Conservation (phyloP, 352 stramenopile species). For the Paralagenidium karlingii region DNA sequence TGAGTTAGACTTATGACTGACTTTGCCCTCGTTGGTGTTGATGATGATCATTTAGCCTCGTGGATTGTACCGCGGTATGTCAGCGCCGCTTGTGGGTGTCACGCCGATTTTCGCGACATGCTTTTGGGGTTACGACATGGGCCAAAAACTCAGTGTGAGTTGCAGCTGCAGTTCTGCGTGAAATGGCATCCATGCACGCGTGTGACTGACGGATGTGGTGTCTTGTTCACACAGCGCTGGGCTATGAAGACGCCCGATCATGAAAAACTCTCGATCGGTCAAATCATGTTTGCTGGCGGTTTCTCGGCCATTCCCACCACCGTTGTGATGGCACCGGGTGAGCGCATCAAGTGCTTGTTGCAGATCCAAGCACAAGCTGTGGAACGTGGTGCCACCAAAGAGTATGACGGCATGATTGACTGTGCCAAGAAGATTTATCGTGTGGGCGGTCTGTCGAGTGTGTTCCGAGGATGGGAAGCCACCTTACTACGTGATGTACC, state of each 20-base stretch:
- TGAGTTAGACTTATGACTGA: too few species aligned
- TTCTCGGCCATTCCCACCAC: constrained; percentile 85
- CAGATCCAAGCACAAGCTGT: constrained; percentile 86
- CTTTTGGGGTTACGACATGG: constrained; percentile 98
- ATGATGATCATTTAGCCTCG: constrained; percentile 23
- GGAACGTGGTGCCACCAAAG: constrained; percentile 52
- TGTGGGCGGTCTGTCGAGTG: constrained; percentile 83
- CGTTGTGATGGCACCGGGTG: constrained; percentile 90
- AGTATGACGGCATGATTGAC: constrained; percentile 93
- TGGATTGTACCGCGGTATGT: constrained; percentile 93
- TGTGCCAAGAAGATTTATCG: constrained; percentile 89
- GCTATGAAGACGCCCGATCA: constrained; percentile 33
- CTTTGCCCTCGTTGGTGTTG: too few species aligned
- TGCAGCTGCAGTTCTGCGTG: neutral
- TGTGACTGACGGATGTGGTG: neutral
- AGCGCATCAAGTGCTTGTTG: constrained; percentile 95
- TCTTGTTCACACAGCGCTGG: constrained; percentile 29
- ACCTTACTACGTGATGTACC: constrained; percentile 92
- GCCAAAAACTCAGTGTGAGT: constrained; percentile 84
- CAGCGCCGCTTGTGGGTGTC: constrained; percentile 89
- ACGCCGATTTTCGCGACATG: constrained; percentile 94
- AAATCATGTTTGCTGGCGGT: constrained; percentile 85
- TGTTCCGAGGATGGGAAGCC: constrained; percentile 92
- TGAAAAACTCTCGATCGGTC: constrained; percentile 53
- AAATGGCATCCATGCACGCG: neutral